Evolutionary conservation across 345 rosid species (phyloP), one percentile per base, ranked within the genome.

Genomic region (Brassica nigra): DNA sequence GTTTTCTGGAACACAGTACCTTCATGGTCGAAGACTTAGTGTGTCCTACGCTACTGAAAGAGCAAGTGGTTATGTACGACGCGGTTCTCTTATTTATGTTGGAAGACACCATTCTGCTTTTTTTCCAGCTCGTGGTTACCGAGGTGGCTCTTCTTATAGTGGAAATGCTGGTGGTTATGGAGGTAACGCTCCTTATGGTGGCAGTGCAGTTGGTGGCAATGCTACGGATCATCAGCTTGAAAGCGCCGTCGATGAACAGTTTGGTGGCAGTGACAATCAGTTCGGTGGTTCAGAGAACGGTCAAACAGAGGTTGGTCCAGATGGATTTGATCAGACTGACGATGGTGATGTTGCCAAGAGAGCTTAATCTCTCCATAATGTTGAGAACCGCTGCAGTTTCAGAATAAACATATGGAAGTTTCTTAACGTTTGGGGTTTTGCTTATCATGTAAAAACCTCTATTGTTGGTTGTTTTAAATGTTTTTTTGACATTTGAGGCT

Each of bases 41-140:
- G 99, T 95, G 75, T 86, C 92, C 80, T 90, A 83, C 73, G 99
- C 99, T 57, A 70, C 83, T 62, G 99, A 95, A 30, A 87, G 89
- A 80, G 76, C 86, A 66, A 80, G 89, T 36, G 84, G 85, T 42
- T 80, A 71, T 79, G 85, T 80, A 69, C 2, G 47, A 31, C 9
- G 74, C 63, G 80, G 5, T 23, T 23, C 27, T 23, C 27, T 23
- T 23, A 23, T 23, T 23, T 23, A 23, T 23, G 27, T 23, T 23
- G 27, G 27, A 23, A 23, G 27, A 23, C 27, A 23, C 27, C 27
- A 23, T 23, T 23, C 27, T 23, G 27, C 27, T 23, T 23, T 23
- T 23, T 23, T 30, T 70, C 63, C 37, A 47, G 33, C 58, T 12
- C 84, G 86, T 5, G 77, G 82, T 14, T 76, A 76, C 0, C 73